Base-by-base conservation (phyloP, 2,329 filamentous ascomycete genomes). In the Colletotrichum magnum region DNA sequence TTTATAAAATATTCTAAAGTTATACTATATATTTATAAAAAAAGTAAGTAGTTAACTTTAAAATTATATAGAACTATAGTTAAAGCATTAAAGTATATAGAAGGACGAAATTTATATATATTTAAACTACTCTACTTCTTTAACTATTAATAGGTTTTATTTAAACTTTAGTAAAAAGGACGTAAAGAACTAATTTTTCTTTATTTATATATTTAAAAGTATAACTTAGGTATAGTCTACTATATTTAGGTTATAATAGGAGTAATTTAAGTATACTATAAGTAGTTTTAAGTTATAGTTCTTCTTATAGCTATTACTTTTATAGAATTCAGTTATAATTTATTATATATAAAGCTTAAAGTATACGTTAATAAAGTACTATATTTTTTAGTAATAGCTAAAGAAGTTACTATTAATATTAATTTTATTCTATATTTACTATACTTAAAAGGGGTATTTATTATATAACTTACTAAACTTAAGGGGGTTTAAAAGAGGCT, bases 191-290 rank as follows among this genome's bases (percentile, higher is more conserved):
- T 56, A 4, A 10, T 36, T 56, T 36, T 36, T 21, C 3, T 56
- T 56, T 36, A 56, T 56, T 41, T 56, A 15, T 56, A 56, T 21
- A 10, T n/a, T 56, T 24, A 56, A 56, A 6, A 36, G 15, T 6
- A 21, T 36, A 18, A n/a, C 24, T 50, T 18, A 18, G 3, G 24
- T 24, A 2, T 24, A 24, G 16, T 50, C 9, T 2, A 13, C 24
- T 18, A 50, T 16, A 24, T 50, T 50, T 3, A 50, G 2, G 13
- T 50, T 24, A 18, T 9, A 21, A 24, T 50, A 50, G 2, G 3
- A 24, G 9, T 18, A 50, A 18, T 50, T 18, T 50, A 50, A 50
- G 13, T 50, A 21, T 7, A 9, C 13, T 50, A 50, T 50, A 50
- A 50, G 26, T 7, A 10, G 21, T 2, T 5, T 21, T 18, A 50